Percentiles rank a stretch among this genome's conserved stretches.
phyloP scores from a whole-genome alignment of 768 basidiomycete genomes.

The Mycena vitilis region DNA sequence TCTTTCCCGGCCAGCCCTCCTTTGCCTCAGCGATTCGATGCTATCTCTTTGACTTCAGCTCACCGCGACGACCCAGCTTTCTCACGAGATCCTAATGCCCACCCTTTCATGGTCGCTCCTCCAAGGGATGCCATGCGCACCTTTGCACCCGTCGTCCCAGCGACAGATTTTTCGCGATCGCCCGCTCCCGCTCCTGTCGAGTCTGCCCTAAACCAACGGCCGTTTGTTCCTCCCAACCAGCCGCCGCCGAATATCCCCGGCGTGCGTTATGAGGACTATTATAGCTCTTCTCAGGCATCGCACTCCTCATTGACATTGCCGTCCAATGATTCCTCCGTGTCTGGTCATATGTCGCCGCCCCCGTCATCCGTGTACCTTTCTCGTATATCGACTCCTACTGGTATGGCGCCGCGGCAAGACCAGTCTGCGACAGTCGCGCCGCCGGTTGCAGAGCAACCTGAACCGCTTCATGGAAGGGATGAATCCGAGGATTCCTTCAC shows the following conservation, averaged over 20 bases:
- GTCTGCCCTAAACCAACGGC: background rate
- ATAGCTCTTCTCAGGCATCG: constrained; percentile 11
- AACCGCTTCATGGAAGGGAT: too few relatives aligned
- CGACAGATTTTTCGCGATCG: background rate
- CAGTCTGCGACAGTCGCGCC: background rate
- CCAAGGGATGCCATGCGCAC: constrained; percentile 18
- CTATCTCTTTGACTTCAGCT: constrained; percentile 26
- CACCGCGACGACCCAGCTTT: constrained; percentile 29
- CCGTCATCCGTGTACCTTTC: constrained; percentile 17
- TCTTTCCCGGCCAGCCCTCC: constrained; percentile 1
- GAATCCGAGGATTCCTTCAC: background rate
- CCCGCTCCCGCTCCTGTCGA: background rate
- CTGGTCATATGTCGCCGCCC: constrained; percentile 3
- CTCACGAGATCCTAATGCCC: constrained; percentile 29
- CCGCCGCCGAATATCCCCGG: background rate
- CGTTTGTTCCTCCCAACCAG: constrained; percentile 2
- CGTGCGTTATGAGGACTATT: background rate
- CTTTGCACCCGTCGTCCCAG: constrained; percentile 11
- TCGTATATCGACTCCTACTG: constrained; percentile 3
- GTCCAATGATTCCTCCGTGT: constrained; percentile 15
- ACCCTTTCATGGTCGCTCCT: constrained; percentile 9
- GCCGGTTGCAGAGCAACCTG: constrained; percentile 4
- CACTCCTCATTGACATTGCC: constrained; percentile 20
- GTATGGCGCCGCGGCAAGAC: constrained; percentile 10
- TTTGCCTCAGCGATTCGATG: constrained; percentile 20